Conservation (phyloP, 805 yeast species). For the Hyphopichia homilentoma region DNA sequence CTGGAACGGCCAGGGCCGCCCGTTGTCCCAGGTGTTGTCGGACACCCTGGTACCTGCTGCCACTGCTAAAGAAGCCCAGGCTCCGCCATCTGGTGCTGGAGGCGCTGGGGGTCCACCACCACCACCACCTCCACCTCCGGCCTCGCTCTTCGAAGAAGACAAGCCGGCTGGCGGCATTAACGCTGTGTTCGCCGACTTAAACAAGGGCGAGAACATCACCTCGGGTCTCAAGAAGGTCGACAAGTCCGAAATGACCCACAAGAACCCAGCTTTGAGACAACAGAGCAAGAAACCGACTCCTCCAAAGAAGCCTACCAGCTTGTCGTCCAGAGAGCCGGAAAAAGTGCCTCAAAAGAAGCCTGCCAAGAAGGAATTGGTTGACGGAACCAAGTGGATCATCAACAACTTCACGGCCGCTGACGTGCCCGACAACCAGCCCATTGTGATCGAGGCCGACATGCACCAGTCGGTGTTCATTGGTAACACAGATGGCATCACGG, state of each 20-base stretch:
- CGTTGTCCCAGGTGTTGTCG: conserved; percentile 49
- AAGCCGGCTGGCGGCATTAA: conserved; percentile 53
- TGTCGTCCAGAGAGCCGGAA: too few species aligned
- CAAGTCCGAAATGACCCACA: conserved; percentile 89
- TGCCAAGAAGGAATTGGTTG: conserved; percentile 64
- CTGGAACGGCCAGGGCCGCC: conserved; percentile 66
- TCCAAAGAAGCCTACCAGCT: conserved; percentile 69
- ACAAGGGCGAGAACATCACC: conserved; percentile 81
- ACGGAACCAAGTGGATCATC: conserved; percentile 80
- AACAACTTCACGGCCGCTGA: conserved; percentile 65
- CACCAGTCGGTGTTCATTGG: conserved; percentile 89
- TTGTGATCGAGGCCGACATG: conserved; percentile 72
- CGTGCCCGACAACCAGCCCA: conserved; percentile 46
- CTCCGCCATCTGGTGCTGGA: conserved; percentile 36
- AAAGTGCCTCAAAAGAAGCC: conserved; percentile 30
- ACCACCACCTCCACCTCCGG: conserved; percentile 86
- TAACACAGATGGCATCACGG: conserved; percentile 65
- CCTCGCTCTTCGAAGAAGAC: conserved; percentile 54
- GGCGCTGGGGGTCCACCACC: conserved; percentile 64
- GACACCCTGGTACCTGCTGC: conserved; percentile 10
- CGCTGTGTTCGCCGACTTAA: conserved; percentile 91
- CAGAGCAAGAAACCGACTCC: conserved; percentile 56
- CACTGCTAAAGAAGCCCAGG: too few species aligned
- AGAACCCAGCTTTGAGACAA: conserved; percentile 77
- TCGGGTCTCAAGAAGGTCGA: conserved; percentile 88